phyloP scores from a whole-genome alignment of 805 yeast species.

The Hanseniaspora pseudoguilliermondii region DNA sequence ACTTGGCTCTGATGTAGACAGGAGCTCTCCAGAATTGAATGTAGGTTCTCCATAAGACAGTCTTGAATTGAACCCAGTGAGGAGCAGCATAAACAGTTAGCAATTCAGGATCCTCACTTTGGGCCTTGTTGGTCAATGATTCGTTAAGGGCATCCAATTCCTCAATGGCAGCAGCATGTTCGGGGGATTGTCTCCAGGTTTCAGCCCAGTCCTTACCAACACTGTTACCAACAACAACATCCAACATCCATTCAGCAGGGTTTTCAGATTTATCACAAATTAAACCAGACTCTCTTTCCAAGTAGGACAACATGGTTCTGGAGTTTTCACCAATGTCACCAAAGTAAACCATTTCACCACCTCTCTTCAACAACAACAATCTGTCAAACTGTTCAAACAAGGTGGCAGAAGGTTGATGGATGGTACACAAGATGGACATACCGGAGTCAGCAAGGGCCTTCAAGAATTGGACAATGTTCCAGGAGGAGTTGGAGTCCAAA shows the following conservation, averaged over 20 bases:
- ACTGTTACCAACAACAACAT: conserved; percentile 30
- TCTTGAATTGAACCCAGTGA: conserved; percentile 29
- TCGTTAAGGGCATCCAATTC: conserved; percentile 46
- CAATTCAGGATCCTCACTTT: conserved; percentile 28
- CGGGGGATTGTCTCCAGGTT: conserved; percentile 44
- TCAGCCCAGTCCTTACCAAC: conserved; percentile 63
- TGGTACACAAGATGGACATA: conserved; percentile 63
- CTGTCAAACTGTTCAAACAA: conserved; percentile 58
- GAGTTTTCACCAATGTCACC: conserved; percentile 68
- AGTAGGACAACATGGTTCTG: conserved; percentile 44
- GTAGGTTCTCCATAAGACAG: conserved; percentile 40
- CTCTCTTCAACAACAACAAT: conserved; percentile 51
- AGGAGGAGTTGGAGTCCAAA: conserved; percentile 50
- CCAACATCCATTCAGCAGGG: conserved; percentile 63
- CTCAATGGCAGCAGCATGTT: conserved; percentile 37
- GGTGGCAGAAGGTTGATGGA: conserved; percentile 67
- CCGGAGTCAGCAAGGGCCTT: conserved; percentile 58
- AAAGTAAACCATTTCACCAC: conserved; percentile 71
- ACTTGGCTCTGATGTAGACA: conserved; percentile 44
- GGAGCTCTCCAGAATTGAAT: conserved; percentile 58
- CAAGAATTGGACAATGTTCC: conserved; percentile 59
- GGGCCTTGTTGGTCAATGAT: conserved; percentile 27
- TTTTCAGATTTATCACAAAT: conserved; percentile 48
- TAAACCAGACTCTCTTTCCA: conserved; percentile 62
- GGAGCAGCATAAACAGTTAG: conserved; percentile 38